Evolutionary conservation across 345 rosid species (phyloP), one percentile per base, ranked within the genome.

Genomic region (Noccaea caerulescens): DNA sequence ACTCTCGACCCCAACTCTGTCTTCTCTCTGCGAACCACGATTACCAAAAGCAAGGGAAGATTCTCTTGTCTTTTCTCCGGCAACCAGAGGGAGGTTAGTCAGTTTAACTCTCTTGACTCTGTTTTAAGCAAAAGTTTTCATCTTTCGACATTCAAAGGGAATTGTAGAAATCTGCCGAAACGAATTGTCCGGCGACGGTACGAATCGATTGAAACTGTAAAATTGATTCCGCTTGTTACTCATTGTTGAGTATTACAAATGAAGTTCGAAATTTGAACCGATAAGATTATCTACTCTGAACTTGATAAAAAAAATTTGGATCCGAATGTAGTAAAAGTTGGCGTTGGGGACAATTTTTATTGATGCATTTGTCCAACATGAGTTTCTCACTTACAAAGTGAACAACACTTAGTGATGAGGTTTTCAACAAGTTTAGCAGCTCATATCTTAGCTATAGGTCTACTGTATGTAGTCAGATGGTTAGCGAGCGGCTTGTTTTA

Each of bases 1-100:
- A 60, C 33, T 47, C 76, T 61, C 10, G 76, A n/a, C 69, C 16
- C 58, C 10, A 66, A 56, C 72, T 85, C 84, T 83, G 65, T 66
- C 64, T 72, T 76, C 66, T 66, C 84, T 73, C 84, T 66, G 33
- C 86, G 60, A 39, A 70, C 76, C 10, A 1, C 66, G 42, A 46
- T 66, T 7, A 73, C 82, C 77, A 84, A 71, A 70, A 81, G 87
- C 79, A 78, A 82, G 3, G 84, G 81, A 71, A 82, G 81, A 71
- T 71, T 87, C 77, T 80, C 81, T 39, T 93, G 98, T 79, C 88
- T 84, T 38, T 87, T 90, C 88, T 82, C 97, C 6, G 84, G 82
- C 74, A 82, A 82, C 71, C 70, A 86, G 75, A 81, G 80, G 34
- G 82, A 92, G 96, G 96, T 87, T 81, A 0, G 77, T 38, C 34